phyloP scores from a whole-genome alignment of 495 filamentous ascomycete species.

The Lindgomyces ingoldianus region DNA sequence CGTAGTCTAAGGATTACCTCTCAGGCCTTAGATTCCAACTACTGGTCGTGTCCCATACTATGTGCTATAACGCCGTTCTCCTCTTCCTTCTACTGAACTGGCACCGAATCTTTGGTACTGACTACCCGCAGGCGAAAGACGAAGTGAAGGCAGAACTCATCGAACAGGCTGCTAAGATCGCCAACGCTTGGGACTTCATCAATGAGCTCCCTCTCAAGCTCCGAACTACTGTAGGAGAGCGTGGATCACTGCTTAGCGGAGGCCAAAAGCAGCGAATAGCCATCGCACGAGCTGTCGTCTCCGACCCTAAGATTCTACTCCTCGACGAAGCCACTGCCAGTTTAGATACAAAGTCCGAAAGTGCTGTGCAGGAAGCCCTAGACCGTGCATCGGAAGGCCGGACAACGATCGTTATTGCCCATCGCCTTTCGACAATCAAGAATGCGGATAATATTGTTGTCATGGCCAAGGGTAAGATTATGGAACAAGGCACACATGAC shows the following conservation, averaged over 20 bases:
- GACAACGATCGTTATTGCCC: conserved; percentile 95
- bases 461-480: conserved; percentile 77
- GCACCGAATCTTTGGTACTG: background rate
- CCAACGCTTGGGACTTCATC: conserved; percentile 94
- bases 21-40: too few relatives aligned
- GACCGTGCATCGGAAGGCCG: conserved; percentile 85
- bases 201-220: conserved; percentile 81
- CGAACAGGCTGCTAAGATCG: conserved; percentile 78
- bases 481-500: conserved; percentile 87
- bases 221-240: conserved; percentile 92
- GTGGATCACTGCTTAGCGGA: conserved; percentile 87
- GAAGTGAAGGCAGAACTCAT: conserved; percentile 55
- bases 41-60: too few relatives aligned
- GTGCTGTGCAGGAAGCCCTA: conserved; percentile 89
- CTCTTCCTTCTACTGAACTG: background rate
- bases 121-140: conserved; percentile 20
- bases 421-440: conserved; percentile 91
- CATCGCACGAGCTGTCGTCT: conserved; percentile 86
- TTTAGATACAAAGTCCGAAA: conserved; percentile 94
- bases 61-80: too few relatives aligned
- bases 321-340: conserved; percentile 94
- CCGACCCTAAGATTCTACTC: conserved; percentile 90
- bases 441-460: conserved; percentile 94
- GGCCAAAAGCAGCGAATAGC: conserved; percentile 96
- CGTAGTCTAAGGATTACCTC: too few relatives aligned